Evolutionary conservation across 2,329 filamentous ascomycete species (phyloP), one percentile per base, ranked within the genome.

Genomic region (Sporothrix sp.): DNA sequence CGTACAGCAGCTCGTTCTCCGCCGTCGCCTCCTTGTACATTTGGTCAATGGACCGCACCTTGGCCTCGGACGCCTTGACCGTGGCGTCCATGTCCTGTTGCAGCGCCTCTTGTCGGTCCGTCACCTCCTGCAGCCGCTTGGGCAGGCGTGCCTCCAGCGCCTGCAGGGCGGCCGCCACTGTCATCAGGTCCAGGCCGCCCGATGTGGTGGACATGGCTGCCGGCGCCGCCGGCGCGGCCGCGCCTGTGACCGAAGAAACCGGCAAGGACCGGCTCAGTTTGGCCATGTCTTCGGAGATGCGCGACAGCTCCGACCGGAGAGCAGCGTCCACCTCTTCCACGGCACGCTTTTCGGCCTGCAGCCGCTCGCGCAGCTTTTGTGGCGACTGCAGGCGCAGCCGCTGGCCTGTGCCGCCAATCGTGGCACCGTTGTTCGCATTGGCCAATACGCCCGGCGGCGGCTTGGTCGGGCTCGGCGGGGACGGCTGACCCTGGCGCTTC

Each of bases 1-100:
- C 85, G 65, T 96, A 96, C 50, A 97, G 73, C 27, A 91, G 78
- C 68, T 96, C 90, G 60, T 96, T 97, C 71, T 97, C 91, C 0
- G 87, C 86, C 59, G 82, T 88, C 14, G 83, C 79, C 62, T 95
- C 88, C 57, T 87, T 85, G 69, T 94, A 95, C 47, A 95, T 71
- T 66, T 94, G 86, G 63, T 96, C 90, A 48, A 96, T 79, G 36
- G 85, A 84, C 59, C 82, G 85, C 53, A 84, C 82, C 59, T 93
- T 90, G 53, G 76, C 77, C 63, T 96, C 89, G 13, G 79, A 81
- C 2, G 87, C 81, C 59, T 79, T 75, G 13, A 95, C 72, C 1
- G 82, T 82, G 18, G 72, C 79, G 37, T 87, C 81, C 58, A 94
- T 71, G 57, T 95, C 88, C 27, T 71, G 72, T 54, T 85, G 79